These are phyloP conservation scores for Acanthamoeba healyi DNA, from an alignment of 208 protist genomes.

Conservation along the genomic window DNA sequence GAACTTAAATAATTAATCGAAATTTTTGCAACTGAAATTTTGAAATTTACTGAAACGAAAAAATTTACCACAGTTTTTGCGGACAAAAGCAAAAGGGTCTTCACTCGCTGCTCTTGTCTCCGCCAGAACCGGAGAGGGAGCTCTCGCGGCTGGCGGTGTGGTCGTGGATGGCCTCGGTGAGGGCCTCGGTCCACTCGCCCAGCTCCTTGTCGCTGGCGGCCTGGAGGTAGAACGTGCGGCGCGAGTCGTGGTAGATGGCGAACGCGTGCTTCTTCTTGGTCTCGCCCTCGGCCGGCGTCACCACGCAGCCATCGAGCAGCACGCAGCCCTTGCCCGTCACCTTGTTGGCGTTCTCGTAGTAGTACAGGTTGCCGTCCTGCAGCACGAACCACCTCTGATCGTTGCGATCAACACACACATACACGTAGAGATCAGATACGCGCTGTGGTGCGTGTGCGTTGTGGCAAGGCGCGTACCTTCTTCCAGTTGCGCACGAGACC, in stretches of 20 bases:
- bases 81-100: neutral
- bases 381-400: constrained; percentile 47
- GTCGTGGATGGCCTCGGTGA: constrained; percentile 5
- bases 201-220: constrained; percentile 19
- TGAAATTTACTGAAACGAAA: no score
- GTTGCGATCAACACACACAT: no score
- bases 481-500: constrained; percentile 68
- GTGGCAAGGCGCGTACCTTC: neutral
- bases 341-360: constrained; percentile 58
- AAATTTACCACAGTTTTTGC: neutral
- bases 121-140: neutral
- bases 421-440: neutral
- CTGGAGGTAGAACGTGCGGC: constrained; percentile 59
- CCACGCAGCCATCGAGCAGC: constrained; percentile 17
- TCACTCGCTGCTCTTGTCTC: neutral
- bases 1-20: neutral
- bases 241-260: constrained; percentile 54
- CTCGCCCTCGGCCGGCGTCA: neutral
- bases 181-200: neutral
- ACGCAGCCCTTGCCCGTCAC: constrained; percentile 21
- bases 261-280: constrained; percentile 59
- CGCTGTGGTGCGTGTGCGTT: neutral
- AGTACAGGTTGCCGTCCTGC: constrained; percentile 28
- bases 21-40: neutral
- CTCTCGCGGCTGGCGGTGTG: neutral